These are phyloP conservation scores for Ogataea dorogensis DNA, from an alignment of 805 yeast species.

Conservation along the genomic window DNA sequence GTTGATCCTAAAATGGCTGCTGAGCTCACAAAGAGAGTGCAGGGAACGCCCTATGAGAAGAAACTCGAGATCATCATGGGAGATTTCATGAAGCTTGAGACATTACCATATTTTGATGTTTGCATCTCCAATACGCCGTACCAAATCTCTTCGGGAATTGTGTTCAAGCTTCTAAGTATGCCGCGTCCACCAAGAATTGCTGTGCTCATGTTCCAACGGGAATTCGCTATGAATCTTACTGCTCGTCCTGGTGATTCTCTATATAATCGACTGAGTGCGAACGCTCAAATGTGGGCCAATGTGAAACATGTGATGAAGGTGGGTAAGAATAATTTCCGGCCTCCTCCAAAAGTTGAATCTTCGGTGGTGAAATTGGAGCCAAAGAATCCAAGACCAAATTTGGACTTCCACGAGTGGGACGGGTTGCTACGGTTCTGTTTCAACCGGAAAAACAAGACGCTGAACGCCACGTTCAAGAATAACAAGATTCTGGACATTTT, in stretches of 20 bases:
- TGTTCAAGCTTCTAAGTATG: conserved; percentile 84
- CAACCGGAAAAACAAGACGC: conserved; percentile 89
- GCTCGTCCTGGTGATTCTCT: conserved; percentile 97
- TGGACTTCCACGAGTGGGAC: conserved; percentile 96
- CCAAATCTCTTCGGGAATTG: conserved; percentile 95
- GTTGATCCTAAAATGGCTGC: conserved; percentile 99
- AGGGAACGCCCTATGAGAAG: conserved; percentile 91
- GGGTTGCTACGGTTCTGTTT: conserved; percentile 89
- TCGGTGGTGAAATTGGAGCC: conserved; percentile 93
- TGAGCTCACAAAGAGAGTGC: conserved; percentile 94
- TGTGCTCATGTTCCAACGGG: conserved; percentile 96
- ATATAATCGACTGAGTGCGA: conserved; percentile 91
- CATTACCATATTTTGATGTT: conserved; percentile 85
- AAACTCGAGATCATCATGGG: conserved; percentile 90
- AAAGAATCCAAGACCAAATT: conserved; percentile 88
- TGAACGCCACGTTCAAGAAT: conserved; percentile 89
- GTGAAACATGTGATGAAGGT: conserved; percentile 98
- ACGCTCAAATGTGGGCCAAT: conserved; percentile 99
- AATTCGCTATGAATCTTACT: conserved; percentile 86
- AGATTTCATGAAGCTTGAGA: conserved; percentile 91
- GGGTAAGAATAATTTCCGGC: conserved; percentile 93
- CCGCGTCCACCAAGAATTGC: conserved; percentile 95
- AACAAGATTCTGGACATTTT: conserved; percentile 74
- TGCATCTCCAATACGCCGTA: conserved; percentile 98
- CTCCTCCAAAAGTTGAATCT: conserved; percentile 98